phyloP scores from a whole-genome alignment of 202 grass and related monocot species.

The Musa balbisiana region DNA sequence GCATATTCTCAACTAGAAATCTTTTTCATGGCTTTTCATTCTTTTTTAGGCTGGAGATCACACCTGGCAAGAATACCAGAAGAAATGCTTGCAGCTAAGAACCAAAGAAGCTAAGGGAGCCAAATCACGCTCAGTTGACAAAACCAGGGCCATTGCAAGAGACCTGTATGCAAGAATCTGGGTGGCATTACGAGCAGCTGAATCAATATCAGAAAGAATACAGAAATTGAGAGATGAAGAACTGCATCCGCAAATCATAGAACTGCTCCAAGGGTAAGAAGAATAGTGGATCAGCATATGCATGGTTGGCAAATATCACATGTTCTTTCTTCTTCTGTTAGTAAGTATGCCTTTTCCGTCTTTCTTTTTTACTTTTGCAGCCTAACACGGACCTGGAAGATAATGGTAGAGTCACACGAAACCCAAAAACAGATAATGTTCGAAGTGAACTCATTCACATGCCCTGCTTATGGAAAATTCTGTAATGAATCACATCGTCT shows the following conservation, averaged over 20 bases:
- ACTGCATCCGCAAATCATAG: constrained; percentile 60
- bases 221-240: constrained; percentile 64
- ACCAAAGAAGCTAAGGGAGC: constrained; percentile 41
- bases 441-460: constrained; percentile 75
- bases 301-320: background rate
- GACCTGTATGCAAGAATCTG: constrained; percentile 44
- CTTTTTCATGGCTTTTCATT: background rate
- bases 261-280: constrained; percentile 56
- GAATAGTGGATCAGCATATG: background rate
- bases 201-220: constrained; percentile 54
- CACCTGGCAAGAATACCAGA: constrained; percentile 43
- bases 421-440: constrained; percentile 97
- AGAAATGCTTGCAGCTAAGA: constrained; percentile 40
- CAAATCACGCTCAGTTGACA: constrained; percentile 39
- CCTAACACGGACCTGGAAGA: constrained; percentile 62
- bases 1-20: background rate
- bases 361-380: constrained; percentile 25
- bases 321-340: background rate
- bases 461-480: constrained; percentile 95
- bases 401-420: constrained; percentile 91
- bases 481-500: constrained; percentile 67
- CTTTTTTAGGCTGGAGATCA: constrained; percentile 39
- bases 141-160: constrained; percentile 42
- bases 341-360: background rate
- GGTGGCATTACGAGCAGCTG: constrained; percentile 38